phyloP scores from a whole-genome alignment of 2,329 filamentous ascomycete genomes.

The Juglanconis sp. region DNA sequence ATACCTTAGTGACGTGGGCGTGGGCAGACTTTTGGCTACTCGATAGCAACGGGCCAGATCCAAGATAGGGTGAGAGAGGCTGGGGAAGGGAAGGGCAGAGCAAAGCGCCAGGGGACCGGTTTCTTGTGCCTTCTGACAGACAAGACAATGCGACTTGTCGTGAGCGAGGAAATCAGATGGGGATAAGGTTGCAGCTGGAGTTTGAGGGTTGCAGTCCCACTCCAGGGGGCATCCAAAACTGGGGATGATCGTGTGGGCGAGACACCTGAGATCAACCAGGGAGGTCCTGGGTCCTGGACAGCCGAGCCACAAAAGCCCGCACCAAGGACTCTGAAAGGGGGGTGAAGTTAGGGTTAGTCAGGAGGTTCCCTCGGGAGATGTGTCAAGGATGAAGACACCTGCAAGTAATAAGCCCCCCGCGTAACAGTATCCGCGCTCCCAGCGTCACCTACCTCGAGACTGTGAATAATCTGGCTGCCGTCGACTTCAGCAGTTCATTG shows the following conservation, averaged over 20 bases:
- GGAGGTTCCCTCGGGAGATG: neutral
- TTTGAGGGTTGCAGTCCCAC: conserved; percentile 15
- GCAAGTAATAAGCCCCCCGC: no score
- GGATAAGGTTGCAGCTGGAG: conserved; percentile 18
- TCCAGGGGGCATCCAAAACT: conserved; percentile 12
- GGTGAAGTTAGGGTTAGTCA: neutral
- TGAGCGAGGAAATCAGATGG: conserved; percentile 8
- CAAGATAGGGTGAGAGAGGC: neutral
- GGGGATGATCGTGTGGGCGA: conserved; percentile 12
- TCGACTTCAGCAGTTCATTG: neutral
- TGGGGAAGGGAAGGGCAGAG: neutral
- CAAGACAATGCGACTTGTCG: conserved; percentile 13
- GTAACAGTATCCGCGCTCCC: no score
- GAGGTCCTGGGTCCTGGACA: conserved; percentile 6
- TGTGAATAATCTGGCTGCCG: neutral
- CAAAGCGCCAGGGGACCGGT: neutral
- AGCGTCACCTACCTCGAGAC: no score
- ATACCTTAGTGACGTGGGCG: neutral
- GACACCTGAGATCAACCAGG: conserved; percentile 15
- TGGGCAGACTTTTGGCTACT: neutral
- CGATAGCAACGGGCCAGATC: neutral
- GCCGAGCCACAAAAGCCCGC: neutral
- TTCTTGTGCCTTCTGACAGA: neutral
- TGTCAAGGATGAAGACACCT: neutral
- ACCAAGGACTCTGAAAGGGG: neutral